Percentiles rank a stretch among this genome's conserved stretches.
Conservation (phyloP, 768 basidiomycete genomes). For the Suillus brevipes region DNA sequence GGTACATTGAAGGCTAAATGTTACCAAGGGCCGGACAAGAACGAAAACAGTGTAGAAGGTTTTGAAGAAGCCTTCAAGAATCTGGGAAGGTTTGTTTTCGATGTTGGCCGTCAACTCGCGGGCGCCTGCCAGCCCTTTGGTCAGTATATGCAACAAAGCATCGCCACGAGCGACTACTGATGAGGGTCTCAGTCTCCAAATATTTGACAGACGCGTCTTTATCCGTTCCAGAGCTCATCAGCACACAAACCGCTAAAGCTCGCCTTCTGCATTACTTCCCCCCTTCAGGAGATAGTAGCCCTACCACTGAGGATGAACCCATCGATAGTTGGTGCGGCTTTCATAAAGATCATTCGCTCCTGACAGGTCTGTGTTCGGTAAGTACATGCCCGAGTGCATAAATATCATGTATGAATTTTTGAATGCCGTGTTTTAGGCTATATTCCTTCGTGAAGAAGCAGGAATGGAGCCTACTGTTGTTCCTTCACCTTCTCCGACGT, state of each 20-base stretch:
- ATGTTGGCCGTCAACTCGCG: constrained; percentile 80
- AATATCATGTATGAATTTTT: constrained; percentile 3
- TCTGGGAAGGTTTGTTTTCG: constrained; percentile 78
- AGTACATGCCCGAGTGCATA: constrained; percentile 21
- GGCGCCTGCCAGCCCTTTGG: constrained; percentile 91
- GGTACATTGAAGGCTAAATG: background rate
- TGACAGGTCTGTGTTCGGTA: constrained; percentile 93
- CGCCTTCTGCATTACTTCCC: constrained; percentile 97
- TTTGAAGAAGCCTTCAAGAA: constrained; percentile 90
- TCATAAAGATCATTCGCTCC: constrained; percentile 86
- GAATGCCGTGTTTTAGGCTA: constrained; percentile 51
- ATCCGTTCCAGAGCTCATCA: constrained; percentile 72
- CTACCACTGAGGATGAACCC: constrained; percentile 53
- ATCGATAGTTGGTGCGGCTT: constrained; percentile 94
- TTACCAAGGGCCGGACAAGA: constrained; percentile 58
- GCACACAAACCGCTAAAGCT: constrained; percentile 81
- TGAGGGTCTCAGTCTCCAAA: constrained; percentile 49
- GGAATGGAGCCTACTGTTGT: constrained; percentile 47
- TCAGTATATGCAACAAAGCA: constrained; percentile 28
- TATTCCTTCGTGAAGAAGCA: constrained; percentile 66
- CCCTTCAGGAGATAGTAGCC: constrained; percentile 42
- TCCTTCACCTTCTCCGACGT: constrained; percentile 66
- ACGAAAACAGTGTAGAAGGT: constrained; percentile 62
- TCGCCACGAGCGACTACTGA: constrained; percentile 3
- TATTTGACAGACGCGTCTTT: constrained; percentile 62